Conservation (phyloP, 345 rosid species). For the Brassica juncea region DNA sequence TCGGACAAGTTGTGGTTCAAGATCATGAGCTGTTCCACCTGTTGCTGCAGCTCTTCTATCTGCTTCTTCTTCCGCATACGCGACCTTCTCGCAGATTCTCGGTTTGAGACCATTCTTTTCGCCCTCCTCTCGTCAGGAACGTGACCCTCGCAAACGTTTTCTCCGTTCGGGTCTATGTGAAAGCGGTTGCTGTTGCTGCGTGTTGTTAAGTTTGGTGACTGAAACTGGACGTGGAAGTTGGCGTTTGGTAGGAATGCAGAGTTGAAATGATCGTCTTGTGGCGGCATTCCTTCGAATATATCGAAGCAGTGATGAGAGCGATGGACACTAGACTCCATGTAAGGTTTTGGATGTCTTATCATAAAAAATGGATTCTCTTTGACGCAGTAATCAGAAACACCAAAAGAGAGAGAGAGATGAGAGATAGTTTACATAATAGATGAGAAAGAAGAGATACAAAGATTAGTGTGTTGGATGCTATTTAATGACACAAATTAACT, state of each 20-base stretch:
- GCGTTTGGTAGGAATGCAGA: constrained; percentile 33
- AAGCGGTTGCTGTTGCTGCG: constrained; percentile 27
- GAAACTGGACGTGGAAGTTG: constrained; percentile 36
- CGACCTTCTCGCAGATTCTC: constrained; percentile 77
- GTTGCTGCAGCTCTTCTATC: constrained; percentile 72
- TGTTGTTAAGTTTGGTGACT: constrained; percentile 34
- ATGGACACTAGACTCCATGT: constrained; percentile 29
- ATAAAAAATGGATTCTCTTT: constrained; percentile 4
- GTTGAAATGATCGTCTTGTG: constrained; percentile 45
- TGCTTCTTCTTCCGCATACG: constrained; percentile 74
- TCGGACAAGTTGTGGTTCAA: constrained; percentile 64
- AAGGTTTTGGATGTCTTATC: constrained; percentile 7
- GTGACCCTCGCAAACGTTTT: constrained; percentile 6
- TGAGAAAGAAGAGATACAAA: background rate
- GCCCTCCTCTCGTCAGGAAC: constrained; percentile 50
- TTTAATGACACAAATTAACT: constrained; percentile 30
- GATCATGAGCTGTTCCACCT: constrained; percentile 61
- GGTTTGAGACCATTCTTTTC: constrained; percentile 74
- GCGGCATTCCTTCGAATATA: constrained; percentile 31
- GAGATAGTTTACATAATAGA: background rate
- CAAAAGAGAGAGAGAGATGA: background rate
- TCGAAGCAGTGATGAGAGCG: constrained; percentile 39
- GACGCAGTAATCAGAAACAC: constrained; percentile 12
- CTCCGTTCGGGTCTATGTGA: constrained; percentile 32
- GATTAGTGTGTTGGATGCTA: constrained; percentile 9